Evolutionary conservation across 2,329 filamentous ascomycete species (phyloP).

Genomic region (Aspergillus pseudoterreus): DNA sequence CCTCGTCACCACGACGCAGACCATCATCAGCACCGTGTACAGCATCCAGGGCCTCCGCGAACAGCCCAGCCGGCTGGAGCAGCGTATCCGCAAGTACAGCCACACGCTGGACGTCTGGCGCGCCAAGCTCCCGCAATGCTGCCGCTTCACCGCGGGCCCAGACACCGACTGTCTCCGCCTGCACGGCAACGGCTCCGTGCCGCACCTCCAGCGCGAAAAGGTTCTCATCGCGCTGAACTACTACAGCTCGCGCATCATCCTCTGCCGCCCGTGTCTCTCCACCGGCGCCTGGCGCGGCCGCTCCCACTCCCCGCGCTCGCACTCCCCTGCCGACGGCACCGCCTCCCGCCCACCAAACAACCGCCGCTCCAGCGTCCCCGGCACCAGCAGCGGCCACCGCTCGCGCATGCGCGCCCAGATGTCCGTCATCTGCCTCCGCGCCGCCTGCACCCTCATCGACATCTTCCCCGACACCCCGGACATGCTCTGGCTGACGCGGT

Average conservation of each 20-base stretch:
- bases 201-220: slow-evolving; percentile 24
- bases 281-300: background rate
- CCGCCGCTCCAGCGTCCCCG: slow-evolving; percentile 3
- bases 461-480: slow-evolving; percentile 36
- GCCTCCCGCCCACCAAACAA: background rate
- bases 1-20: slow-evolving; percentile 33
- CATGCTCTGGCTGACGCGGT: slow-evolving; percentile 29
- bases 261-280: slow-evolving; percentile 42
- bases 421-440: slow-evolving; percentile 35
- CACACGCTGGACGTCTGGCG: slow-evolving; percentile 34
- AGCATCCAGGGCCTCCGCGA: slow-evolving; percentile 35
- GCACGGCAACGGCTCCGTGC: slow-evolving; percentile 6
- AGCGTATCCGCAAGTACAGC: slow-evolving; percentile 29
- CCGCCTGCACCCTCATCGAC: slow-evolving; percentile 34
- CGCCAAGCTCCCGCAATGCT: slow-evolving; percentile 27
- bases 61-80: slow-evolving; percentile 28
- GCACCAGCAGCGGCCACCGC: background rate
- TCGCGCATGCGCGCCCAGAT: slow-evolving; percentile 17
- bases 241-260: slow-evolving; percentile 38
- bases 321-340: background rate
- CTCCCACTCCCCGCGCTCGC: background rate
- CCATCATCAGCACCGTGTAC: slow-evolving; percentile 36
- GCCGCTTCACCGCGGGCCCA: slow-evolving; percentile 29
- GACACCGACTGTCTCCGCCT: slow-evolving; percentile 18
- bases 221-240: slow-evolving; percentile 39